Conservation (phyloP, 2,329 filamentous ascomycete species). For the Eurotiales sp. region DNA sequence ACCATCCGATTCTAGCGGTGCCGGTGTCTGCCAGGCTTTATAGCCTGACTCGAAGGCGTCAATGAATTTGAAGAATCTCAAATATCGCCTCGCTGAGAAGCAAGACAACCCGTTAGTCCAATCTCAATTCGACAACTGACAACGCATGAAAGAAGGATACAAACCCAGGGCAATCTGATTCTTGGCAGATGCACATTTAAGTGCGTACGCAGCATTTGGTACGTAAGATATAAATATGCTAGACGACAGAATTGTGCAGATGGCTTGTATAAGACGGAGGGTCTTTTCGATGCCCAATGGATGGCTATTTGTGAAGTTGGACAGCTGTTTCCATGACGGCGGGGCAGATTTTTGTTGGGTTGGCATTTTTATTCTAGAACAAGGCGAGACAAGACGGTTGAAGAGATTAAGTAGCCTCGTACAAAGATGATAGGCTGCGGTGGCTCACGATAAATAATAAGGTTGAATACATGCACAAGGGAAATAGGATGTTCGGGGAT, state of each 20-base stretch:
- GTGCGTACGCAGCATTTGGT: slow-evolving; percentile 22
- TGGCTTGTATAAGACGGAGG: slow-evolving; percentile 36
- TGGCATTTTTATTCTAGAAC: not conserved
- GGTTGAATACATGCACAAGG: too few species aligned
- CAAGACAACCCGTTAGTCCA: not conserved
- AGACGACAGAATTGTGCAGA: slow-evolving; percentile 29
- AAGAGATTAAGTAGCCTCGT: too few species aligned
- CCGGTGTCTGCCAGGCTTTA: slow-evolving; percentile 30
- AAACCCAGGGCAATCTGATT: slow-evolving; percentile 43
- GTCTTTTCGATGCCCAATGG: slow-evolving; percentile 36
- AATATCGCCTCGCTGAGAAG: slow-evolving; percentile 55
- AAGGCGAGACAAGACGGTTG: not conserved
- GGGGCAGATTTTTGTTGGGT: not conserved
- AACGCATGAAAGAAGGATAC: slow-evolving; percentile 12
- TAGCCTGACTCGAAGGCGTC: slow-evolving; percentile 55
- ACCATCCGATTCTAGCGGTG: slow-evolving; percentile 1
- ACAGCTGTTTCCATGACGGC: slow-evolving; percentile 23
- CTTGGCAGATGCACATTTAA: slow-evolving; percentile 35
- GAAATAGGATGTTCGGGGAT: too few species aligned
- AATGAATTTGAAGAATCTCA: slow-evolving; percentile 67
- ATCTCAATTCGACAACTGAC: not conserved
- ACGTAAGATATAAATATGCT: slow-evolving; percentile 9
- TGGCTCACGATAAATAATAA: too few species aligned
- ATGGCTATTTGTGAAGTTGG: slow-evolving; percentile 28
- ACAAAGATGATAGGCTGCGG: too few species aligned